These are phyloP conservation scores for Podospora appendiculata DNA, from an alignment of 495 filamentous ascomycete genomes.

Conservation along the genomic window DNA sequence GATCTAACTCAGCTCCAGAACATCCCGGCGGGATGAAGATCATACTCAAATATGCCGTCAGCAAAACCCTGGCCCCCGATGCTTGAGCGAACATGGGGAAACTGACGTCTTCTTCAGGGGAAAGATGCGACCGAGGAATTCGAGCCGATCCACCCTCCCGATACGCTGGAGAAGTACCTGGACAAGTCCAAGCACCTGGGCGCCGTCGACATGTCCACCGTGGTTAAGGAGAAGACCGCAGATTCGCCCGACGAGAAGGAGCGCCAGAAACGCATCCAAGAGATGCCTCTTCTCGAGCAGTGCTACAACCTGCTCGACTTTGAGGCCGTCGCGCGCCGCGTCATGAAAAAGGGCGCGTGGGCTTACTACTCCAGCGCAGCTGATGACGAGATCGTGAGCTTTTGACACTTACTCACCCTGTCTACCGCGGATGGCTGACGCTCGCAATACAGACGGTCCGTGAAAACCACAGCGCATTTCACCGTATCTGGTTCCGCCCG, in stretches of 20 bases:
- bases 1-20: constrained; percentile 24
- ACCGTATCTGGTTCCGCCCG: constrained; percentile 96
- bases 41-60: constrained; percentile 69
- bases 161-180: constrained; percentile 74
- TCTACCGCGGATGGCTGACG: not conserved
- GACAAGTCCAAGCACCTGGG: constrained; percentile 85
- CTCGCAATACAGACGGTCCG: constrained; percentile 65
- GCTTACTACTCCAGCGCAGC: constrained; percentile 94
- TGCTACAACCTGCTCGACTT: constrained; percentile 97
- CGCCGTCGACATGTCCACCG: constrained; percentile 81
- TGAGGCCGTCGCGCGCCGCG: constrained; percentile 74
- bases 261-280: constrained; percentile 63
- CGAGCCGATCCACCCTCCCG: constrained; percentile 72
- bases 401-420: not conserved
- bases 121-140: constrained; percentile 82
- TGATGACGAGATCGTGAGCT: constrained; percentile 83
- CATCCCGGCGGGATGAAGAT: constrained; percentile 74
- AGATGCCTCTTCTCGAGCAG: constrained; percentile 76
- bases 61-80: not conserved
- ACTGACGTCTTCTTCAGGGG: constrained; percentile 35
- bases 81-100: not conserved
- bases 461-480: constrained; percentile 93
- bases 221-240: constrained; percentile 62
- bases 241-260: constrained; percentile 70
- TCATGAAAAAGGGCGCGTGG: constrained; percentile 96